Base-by-base conservation (phyloP, 257 asterid genomes). In the Verbena officinalis region DNA sequence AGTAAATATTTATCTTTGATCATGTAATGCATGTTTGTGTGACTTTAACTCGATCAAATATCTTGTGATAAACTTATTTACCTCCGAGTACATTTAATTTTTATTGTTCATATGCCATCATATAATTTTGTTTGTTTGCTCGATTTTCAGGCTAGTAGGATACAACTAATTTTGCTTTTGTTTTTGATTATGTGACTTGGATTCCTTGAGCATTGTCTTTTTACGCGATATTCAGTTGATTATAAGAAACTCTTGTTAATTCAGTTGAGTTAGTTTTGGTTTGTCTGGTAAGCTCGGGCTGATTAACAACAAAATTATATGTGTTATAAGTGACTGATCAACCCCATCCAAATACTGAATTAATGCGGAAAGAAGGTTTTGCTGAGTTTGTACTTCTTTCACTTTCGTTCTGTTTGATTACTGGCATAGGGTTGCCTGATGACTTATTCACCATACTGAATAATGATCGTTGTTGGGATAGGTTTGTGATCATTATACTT, bases 261-360 rank as follows among this genome's bases (percentile, higher is more conserved):
- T 54, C 16, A 57, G 44, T 60, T n/a, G 5, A 23, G 40, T 63
- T 71, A 56, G 38, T 45, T 56, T 33, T 36, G 46, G 61, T 63
- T 73, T 67, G 24, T 69, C 69, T 73, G 74, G 76, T 72, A 65
- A 36, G 67, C 70, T 61, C 53, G 52, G 74, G 78, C 53, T 55
- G 70, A 69, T 59, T 77, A 51, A 70, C 60, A 22, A 21, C 73
- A 16, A 51, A 67, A 50, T 59, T 67, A 49, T 12, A 63, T 55
- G 57, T 59, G 30, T 67, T 27, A 48, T 36, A 64, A 69, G 44
- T 62, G 58, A 38, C 72, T 59, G 50, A 49, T 68, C 62, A 48
- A 73, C 73, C 66, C 15, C 50, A 50, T 71, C 44, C 43, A 68
- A 52, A n/a, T 55, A 39, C 55, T 56, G 38, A 68, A 60, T 19